A percentile compares a stretch with the other conserved stretches of the same genome.
Evolutionary conservation across 177 flowering plant genomes (phyloP).

Genomic region (Viscum album): DNA sequence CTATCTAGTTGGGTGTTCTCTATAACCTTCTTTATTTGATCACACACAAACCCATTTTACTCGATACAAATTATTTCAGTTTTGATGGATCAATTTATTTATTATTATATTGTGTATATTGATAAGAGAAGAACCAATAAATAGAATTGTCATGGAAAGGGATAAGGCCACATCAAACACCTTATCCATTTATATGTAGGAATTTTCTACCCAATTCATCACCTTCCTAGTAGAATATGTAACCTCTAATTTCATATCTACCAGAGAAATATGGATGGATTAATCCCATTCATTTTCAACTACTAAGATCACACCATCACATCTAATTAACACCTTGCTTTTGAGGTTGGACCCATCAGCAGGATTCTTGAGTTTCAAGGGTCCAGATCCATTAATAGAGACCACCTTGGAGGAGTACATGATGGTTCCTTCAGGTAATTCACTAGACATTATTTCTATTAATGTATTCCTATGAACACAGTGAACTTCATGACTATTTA

Average conservation of each 20-base stretch:
- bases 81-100: conserved; percentile 24
- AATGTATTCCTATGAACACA: conserved; percentile 40
- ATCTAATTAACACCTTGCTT: conserved; percentile 75
- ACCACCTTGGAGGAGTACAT: conserved; percentile 68
- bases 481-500: conserved; percentile 29
- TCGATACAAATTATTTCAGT: conserved; percentile 48
- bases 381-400: conserved; percentile 39
- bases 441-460: conserved; percentile 44
- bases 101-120: not conserved
- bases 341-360: conserved; percentile 57
- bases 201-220: conserved; percentile 37
- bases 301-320: conserved; percentile 79
- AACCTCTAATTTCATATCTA: conserved; percentile 47
- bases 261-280: conserved; percentile 30
- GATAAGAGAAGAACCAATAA: conserved; percentile 63
- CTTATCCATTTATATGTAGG: conserved; percentile 39
- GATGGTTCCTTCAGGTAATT: conserved; percentile 57
- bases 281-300: conserved; percentile 63
- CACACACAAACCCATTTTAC: conserved; percentile 36
- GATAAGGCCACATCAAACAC: conserved; percentile 43
- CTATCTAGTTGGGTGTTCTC: conserved; percentile 29
- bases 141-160: conserved; percentile 45
- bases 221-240: conserved; percentile 19
- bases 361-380: conserved; percentile 46
- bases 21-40: conserved; percentile 21